These are phyloP conservation scores for Barnettozyma populi DNA, from an alignment of 805 yeast species.

Conservation along the genomic window DNA sequence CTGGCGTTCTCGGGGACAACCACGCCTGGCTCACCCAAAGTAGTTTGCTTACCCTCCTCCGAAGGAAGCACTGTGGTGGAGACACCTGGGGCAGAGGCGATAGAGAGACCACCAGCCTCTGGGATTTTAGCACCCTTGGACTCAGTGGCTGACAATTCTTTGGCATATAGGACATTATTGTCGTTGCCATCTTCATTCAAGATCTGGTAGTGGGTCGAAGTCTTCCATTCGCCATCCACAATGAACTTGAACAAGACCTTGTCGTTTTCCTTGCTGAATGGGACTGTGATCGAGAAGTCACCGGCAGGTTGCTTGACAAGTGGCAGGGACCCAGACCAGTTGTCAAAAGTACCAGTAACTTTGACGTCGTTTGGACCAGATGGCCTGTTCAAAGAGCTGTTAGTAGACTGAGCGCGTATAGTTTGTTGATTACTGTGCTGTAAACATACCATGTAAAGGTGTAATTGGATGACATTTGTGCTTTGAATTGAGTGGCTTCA, in stretches of 20 bases:
- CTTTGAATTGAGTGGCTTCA: neutral
- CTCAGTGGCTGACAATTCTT: conserved; percentile 20
- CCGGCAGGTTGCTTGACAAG: conserved; percentile 57
- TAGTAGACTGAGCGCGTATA: conserved; percentile 35
- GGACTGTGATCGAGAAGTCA: conserved; percentile 54
- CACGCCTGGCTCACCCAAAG: conserved; percentile 71
- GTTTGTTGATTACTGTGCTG: too few species aligned
- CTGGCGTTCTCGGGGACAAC: conserved; percentile 52
- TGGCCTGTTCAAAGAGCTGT: conserved; percentile 35
- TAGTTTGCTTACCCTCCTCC: conserved; percentile 32
- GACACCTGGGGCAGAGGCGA: conserved; percentile 13
- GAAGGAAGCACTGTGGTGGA: conserved; percentile 37
- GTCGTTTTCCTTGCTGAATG: conserved; percentile 37
- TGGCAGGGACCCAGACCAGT: conserved; percentile 58
- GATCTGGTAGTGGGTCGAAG: conserved; percentile 33
- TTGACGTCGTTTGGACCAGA: conserved; percentile 52
- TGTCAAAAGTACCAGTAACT: conserved; percentile 67
- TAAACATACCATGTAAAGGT: conserved; percentile 7
- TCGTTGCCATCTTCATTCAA: conserved; percentile 35
- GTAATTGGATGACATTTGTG: conserved; percentile 4
- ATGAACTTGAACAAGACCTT: conserved; percentile 49
- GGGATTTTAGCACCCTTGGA: conserved; percentile 29
- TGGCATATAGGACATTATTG: conserved; percentile 31
- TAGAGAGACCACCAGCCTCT: conserved; percentile 41
- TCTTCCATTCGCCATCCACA: conserved; percentile 65